Conservation (phyloP, 345 rosid genomes). For the Sonneratia caseolaris region DNA sequence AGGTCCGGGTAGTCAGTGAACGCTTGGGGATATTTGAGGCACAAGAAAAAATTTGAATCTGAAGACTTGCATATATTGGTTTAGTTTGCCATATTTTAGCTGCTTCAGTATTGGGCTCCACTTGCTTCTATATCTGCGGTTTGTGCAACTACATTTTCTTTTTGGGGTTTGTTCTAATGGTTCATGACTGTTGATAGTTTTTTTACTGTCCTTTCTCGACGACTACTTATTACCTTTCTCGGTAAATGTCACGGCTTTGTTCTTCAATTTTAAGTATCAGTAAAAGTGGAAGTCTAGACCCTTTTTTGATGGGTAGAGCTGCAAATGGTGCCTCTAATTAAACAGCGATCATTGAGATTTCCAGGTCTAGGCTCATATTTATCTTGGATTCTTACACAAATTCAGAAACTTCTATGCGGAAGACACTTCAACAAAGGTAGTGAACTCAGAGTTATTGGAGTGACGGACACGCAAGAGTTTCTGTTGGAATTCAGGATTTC, state of each 20-base stretch:
- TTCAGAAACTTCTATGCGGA: background rate
- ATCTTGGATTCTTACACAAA: background rate
- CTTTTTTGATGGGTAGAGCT: no score
- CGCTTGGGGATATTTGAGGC: background rate
- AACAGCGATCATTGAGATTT: background rate
- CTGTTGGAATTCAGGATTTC: background rate
- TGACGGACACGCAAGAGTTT: background rate
- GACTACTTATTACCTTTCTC: background rate
- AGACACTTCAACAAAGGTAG: background rate
- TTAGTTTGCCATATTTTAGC: background rate
- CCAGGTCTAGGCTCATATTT: background rate
- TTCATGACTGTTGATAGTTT: background rate
- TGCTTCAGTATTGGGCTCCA: background rate
- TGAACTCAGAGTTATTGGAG: background rate
- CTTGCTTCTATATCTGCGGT: background rate
- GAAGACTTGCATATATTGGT: conserved; percentile 1
- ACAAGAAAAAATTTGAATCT: no score
- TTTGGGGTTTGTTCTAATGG: background rate
- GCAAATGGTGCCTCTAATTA: background rate
- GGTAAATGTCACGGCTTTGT: no score
- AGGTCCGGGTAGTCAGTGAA: conserved; percentile 10
- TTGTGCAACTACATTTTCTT: background rate
- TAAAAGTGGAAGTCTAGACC: no score
- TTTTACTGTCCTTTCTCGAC: background rate
- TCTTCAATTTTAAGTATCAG: no score